Conservation (phyloP, 768 basidiomycete genomes). For the Trichaptum fuscoviolaceum region DNA sequence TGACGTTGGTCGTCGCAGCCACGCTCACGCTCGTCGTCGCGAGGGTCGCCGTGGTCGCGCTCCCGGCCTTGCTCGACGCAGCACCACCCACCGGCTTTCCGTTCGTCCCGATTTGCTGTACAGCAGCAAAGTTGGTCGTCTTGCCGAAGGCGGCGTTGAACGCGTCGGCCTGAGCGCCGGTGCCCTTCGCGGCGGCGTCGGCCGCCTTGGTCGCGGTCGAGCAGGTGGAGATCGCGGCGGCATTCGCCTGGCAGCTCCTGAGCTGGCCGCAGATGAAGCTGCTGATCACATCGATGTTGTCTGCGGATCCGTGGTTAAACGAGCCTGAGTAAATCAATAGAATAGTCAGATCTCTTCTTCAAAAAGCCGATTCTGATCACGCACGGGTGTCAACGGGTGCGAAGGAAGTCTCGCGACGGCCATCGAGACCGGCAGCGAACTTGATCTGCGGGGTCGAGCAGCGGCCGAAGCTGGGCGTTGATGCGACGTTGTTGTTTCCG, state of each 20-base stretch:
- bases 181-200: slow-evolving; percentile 5
- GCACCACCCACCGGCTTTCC: background rate
- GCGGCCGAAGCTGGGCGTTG: slow-evolving; percentile 12
- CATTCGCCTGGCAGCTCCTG: slow-evolving; percentile 9
- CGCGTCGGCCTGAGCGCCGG: slow-evolving; percentile 13
- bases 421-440: slow-evolving; percentile 15
- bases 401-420: slow-evolving; percentile 13
- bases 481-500: slow-evolving; percentile 3
- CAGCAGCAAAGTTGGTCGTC: slow-evolving; percentile 15
- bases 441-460: slow-evolving; percentile 15
- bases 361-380: background rate
- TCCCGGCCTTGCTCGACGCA: background rate
- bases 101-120: background rate
- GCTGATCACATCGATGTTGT: slow-evolving; percentile 13
- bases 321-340: slow-evolving; percentile 5
- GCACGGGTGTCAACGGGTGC: slow-evolving; percentile 6
- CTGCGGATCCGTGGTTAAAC: slow-evolving; percentile 14
- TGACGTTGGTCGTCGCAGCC: background rate
- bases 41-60: background rate
- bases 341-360: background rate
- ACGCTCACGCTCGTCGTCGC: background rate
- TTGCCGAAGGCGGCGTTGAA: slow-evolving; percentile 15
- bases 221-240: slow-evolving; percentile 6
- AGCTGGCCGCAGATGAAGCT: slow-evolving; percentile 14
- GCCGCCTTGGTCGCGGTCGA: slow-evolving; percentile 1